phyloP scores from a whole-genome alignment of 176 grass and related monocot genomes.

The Carex pumila region DNA sequence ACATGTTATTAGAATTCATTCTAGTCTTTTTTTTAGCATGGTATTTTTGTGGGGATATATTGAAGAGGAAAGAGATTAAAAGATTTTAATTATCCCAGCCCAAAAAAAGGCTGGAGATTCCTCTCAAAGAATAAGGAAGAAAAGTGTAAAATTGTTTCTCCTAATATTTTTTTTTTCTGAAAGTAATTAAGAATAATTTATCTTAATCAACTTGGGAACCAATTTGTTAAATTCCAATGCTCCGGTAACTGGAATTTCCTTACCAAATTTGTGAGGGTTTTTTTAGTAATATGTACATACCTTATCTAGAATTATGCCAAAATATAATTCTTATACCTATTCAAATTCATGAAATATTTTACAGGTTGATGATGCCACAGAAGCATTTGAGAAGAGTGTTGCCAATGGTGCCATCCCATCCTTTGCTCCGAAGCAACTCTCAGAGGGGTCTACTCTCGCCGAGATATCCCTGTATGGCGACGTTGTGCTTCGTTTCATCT shows the following conservation, averaged over 20 bases:
- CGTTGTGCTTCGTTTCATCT: constrained; percentile 79
- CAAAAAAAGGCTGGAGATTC: not conserved
- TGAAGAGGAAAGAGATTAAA: not conserved
- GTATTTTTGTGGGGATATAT: not conserved
- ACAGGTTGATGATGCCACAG: constrained; percentile 45
- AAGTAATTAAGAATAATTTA: not conserved
- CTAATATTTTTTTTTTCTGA: too few relatives aligned
- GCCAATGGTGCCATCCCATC: constrained; percentile 60
- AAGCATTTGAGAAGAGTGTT: constrained; percentile 62
- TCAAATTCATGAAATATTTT: not conserved
- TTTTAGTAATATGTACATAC: too few relatives aligned
- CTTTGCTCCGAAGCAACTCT: constrained; percentile 55
- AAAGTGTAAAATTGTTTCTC: not conserved
- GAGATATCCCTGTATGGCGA: constrained; percentile 93
- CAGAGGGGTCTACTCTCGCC: constrained; percentile 49
- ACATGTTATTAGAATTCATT: not conserved
- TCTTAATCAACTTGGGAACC: not conserved
- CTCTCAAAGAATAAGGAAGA: not conserved
- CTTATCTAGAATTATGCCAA: not conserved
- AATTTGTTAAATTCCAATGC: not conserved
- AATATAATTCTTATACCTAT: not conserved
- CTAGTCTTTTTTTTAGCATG: not conserved
- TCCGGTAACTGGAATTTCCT: not conserved
- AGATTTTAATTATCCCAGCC: not conserved
- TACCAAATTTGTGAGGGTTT: not conserved